These are phyloP conservation scores for Gloeostereum incarnatum DNA, from an alignment of 768 basidiomycete species.

Conservation along the genomic window DNA sequence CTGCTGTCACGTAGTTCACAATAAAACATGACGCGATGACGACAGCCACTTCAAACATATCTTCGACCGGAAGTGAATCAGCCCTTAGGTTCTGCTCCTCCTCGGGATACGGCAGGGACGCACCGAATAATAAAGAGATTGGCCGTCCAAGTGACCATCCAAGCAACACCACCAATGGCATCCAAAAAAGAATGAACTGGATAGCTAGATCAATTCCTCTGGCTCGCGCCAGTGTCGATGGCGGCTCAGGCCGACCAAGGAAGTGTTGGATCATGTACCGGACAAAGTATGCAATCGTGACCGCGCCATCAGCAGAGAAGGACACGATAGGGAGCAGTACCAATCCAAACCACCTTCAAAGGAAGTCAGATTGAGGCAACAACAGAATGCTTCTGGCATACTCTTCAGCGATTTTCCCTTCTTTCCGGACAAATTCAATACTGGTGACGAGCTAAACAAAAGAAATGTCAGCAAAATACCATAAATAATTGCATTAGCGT, in stretches of 20 bases:
- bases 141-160: constrained; percentile 62
- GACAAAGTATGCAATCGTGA: constrained; percentile 34
- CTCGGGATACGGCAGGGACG: too few relatives aligned
- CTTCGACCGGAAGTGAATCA: constrained; percentile 19
- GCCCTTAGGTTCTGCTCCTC: neutral
- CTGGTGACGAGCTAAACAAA: constrained; percentile 48
- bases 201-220: constrained; percentile 71
- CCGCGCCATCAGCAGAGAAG: constrained; percentile 60
- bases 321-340: constrained; percentile 65
- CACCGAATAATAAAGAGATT: constrained; percentile 61
- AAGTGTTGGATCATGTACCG: constrained; percentile 21
- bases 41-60: constrained; percentile 59
- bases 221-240: constrained; percentile 52
- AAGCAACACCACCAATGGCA: constrained; percentile 60
- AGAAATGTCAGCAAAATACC: neutral
- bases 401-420: constrained; percentile 40
- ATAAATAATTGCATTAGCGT: constrained; percentile 11
- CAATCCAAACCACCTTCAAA: constrained; percentile 60
- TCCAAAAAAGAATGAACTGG: constrained; percentile 74
- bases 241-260: constrained; percentile 30
- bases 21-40: constrained; percentile 63
- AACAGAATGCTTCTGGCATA: constrained; percentile 17
- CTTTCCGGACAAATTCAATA: constrained; percentile 43
- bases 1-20: constrained; percentile 74
- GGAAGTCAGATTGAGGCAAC: neutral